phyloP scores from a whole-genome alignment of 2,329 filamentous ascomycete genomes.

The Phialophora macrospora region DNA sequence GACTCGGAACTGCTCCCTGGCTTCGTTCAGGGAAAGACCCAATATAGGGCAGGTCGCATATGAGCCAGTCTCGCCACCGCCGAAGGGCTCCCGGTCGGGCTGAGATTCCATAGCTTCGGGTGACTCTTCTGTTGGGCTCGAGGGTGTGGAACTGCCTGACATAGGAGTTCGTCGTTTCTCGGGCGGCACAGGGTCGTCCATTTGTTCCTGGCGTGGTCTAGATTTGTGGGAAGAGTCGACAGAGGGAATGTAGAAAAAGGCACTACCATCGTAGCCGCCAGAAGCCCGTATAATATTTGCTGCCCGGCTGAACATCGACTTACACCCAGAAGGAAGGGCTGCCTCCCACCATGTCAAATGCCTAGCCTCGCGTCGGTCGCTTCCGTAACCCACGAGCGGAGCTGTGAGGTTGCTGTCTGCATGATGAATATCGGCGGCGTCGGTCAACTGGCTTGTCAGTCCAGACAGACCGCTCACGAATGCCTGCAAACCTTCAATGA shows the following conservation, averaged over 20 bases:
- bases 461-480: slow-evolving; percentile 51
- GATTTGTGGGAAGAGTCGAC: slow-evolving; percentile 14
- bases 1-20: not conserved
- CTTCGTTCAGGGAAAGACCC: not conserved
- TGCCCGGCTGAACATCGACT: slow-evolving; percentile 49
- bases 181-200: not conserved
- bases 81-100: not conserved
- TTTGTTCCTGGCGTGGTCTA: slow-evolving; percentile 8
- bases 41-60: slow-evolving; percentile 2
- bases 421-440: not conserved
- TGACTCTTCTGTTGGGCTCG: slow-evolving; percentile 5
- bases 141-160: not conserved
- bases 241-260: slow-evolving; percentile 39
- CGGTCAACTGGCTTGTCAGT: slow-evolving; percentile 1
- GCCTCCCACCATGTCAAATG: slow-evolving; percentile 9
- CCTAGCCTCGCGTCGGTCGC: not conserved
- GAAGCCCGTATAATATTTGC: slow-evolving; percentile 51
- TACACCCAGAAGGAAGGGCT: slow-evolving; percentile 15
- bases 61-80: slow-evolving; percentile 4
- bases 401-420: not conserved
- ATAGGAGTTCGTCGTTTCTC: not conserved
- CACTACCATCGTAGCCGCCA: slow-evolving; percentile 48
- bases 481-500: slow-evolving; percentile 58
- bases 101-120: not conserved
- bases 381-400: not conserved